Evolutionary conservation across 306 rosid genomes (phyloP), one percentile per base, ranked within the genome.

Genomic region (Ochetophila trinervis): DNA sequence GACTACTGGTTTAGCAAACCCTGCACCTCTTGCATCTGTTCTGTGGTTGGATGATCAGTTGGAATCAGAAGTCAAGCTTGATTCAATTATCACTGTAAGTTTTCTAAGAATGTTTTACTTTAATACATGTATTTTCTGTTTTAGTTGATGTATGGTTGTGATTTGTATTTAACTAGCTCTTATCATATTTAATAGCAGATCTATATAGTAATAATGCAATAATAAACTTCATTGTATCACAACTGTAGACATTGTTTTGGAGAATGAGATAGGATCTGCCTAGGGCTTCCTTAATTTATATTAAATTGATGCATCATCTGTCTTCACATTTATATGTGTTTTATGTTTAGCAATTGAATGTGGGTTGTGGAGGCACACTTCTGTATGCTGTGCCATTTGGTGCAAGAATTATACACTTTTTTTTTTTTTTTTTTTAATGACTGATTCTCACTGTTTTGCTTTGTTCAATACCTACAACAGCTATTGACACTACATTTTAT

Each of bases 1-100:
- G 87, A 93, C 98, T 62, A 93, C 97, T 54, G 98, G 97, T 15
- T 70, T 93, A 82, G 97, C 98, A n/a, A 93, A 93, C 79, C 98
- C 96, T 47, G 98, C 94, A 32, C 97, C 96, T 53, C 88, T 93
- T 82, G 97, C 98, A 61, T 93, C 97, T 49, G 83, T 93, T 42
- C 88, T 93, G 53, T 93, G 98, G 98, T 79, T 93, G 81, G 98
- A 93, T 72, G 98, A 93, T 63, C 96, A 93, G 74, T 84, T 93
- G 62, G 98, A 87, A 76, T 83, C 98, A 7, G 63, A 68, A 5
- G 94, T 93, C 62, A 86, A 76, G 83, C 97, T 93, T 54, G 98
- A 93, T 69, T 93, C 98, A 60, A 93, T 89, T 32, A 76, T 93
- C 83, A 87, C 97, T 0, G 98, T 93, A 30, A 81, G 98, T 74